Base-by-base conservation (phyloP, 192 early-diverging fungal species). In the Coemansia interrupta region DNA sequence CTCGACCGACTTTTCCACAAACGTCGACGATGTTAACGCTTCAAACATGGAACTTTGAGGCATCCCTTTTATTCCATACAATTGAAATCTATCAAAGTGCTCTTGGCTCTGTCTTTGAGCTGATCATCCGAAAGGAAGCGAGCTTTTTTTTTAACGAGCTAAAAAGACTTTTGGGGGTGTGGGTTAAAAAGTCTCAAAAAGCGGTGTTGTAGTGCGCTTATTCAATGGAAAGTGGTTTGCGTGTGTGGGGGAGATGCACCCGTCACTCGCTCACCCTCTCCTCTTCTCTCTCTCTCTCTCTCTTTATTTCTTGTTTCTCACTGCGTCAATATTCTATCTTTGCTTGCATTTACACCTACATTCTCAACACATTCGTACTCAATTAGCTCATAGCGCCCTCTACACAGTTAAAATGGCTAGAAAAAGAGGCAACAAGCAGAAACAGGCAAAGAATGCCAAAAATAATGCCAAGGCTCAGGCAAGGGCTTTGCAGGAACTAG, bases 21-120 rank as follows among this genome's bases (percentile, higher is more conserved):
- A 52, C 24, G 58, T 70, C 12, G 61, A 70, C 38, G 61, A 70
- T 36, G 36, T 47, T 29, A 70, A 64, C 28, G 57, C 62, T 2
- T 54, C 62, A 24, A 44, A 52, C 28, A 64, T 64, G 68, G 62
- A 71, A 10, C 46, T 71, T 23, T 71, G 56, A 42, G 32, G 4
- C 6, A 19, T 55, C 28, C 36, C 26, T 45, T n/a, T 50, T 48
- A 26, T 56, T 49, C 42, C 43, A 13, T 28, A 39, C 17, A n/a
- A 17, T 40, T 26, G 9, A 20, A 44, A 44, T n/a, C 3, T 4
- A 1, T 18, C 1, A 6, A 18, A 7, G 1, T 44, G n/a, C 7
- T 20, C 42, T 44, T 18, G 42, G 42, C 19, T n/a, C 11, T 10
- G 1, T 44, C 23, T 50, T 36, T 36, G 32, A 36, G 32, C 3